Conservation (phyloP, 768 basidiomycete species). For the Rhizopogon salebrosus region DNA sequence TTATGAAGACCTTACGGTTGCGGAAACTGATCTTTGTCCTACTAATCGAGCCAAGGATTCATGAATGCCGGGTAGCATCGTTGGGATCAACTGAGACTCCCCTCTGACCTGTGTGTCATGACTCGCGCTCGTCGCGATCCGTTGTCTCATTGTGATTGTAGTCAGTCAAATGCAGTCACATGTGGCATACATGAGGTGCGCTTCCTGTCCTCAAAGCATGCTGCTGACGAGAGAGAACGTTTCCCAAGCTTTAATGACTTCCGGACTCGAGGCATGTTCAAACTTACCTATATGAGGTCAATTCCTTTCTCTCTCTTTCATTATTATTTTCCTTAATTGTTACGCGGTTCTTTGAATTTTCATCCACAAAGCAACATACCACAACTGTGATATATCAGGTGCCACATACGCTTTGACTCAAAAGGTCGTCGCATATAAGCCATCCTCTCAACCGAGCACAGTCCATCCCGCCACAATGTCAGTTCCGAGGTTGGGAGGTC, state of each 20-base stretch:
- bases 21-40: slow-evolving; percentile 3
- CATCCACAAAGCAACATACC: slow-evolving; percentile 20
- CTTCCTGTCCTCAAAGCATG: slow-evolving; percentile 30
- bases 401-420: not conserved
- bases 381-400: not conserved
- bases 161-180: slow-evolving; percentile 20
- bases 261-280: slow-evolving; percentile 25
- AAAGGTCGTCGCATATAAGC: not conserved
- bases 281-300: slow-evolving; percentile 27
- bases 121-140: slow-evolving; percentile 28
- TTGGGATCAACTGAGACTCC: slow-evolving; percentile 3
- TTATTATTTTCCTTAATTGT: slow-evolving; percentile 13
- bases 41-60: not conserved
- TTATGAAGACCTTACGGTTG: slow-evolving; percentile 1
- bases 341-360: slow-evolving; percentile 24
- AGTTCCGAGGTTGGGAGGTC: slow-evolving; percentile 23
- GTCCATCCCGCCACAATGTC: slow-evolving; percentile 14
- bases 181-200: slow-evolving; percentile 34
- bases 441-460: not conserved
- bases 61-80: not conserved
- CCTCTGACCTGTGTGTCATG: slow-evolving; percentile 17
- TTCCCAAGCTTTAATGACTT: slow-evolving; percentile 23
- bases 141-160: slow-evolving; percentile 27
- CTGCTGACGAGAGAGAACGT: slow-evolving; percentile 29
- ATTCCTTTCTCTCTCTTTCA: slow-evolving; percentile 20